Percentiles rank a stretch among this genome's conserved stretches.
Evolutionary conservation across 352 stramenopile species (phyloP).

Genomic region (Pythium apleroticum): DNA sequence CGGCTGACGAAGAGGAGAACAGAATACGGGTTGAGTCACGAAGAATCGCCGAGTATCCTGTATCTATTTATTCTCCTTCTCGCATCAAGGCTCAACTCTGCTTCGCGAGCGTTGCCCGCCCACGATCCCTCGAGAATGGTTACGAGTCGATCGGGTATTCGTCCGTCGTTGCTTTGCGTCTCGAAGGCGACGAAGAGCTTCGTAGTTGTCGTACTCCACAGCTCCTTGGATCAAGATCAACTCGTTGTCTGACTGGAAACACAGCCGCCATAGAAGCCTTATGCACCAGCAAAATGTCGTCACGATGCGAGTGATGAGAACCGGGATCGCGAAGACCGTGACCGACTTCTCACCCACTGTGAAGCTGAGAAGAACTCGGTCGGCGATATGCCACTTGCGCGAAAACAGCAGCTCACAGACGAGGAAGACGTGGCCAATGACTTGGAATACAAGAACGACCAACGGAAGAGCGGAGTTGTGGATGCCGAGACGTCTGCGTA

Average conservation of each 20-base stretch:
- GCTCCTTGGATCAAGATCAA: background rate
- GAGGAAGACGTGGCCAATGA: background rate
- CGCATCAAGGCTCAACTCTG: background rate
- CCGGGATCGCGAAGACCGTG: background rate
- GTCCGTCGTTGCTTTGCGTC: background rate
- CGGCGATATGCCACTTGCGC: background rate
- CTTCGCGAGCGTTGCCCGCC: no score
- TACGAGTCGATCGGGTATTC: no score
- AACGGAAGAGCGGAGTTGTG: background rate
- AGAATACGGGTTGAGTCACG: no score
- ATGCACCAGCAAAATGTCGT: slow-evolving; percentile 8
- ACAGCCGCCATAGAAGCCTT: slow-evolving; percentile 6
- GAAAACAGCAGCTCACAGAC: background rate
- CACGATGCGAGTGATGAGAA: slow-evolving; percentile 11
- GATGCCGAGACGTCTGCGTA: background rate
- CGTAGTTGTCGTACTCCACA: background rate
- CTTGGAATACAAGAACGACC: background rate
- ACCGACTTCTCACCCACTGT: background rate
- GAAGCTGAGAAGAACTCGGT: background rate
- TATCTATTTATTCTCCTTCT: background rate
- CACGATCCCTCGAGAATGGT: no score
- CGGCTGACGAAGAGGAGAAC: no score
- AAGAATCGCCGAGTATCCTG: background rate
- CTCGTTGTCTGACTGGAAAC: background rate
- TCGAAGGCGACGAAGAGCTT: background rate